Conservation (phyloP, 805 yeast genomes). For the Ogataea corticis region DNA sequence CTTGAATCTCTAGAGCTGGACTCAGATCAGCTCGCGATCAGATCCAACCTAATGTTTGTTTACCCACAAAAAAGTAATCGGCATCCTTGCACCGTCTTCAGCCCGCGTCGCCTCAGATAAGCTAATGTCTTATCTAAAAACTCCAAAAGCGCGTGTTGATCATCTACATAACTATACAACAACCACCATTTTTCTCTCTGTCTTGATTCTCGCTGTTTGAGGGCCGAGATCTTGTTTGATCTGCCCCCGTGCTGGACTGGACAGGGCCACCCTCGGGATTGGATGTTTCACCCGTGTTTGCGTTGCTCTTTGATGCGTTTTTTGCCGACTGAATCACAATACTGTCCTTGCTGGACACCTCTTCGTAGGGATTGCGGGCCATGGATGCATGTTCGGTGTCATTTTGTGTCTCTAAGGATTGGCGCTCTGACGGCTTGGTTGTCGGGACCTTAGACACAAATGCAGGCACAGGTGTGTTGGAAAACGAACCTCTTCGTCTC, state of each 20-base stretch:
- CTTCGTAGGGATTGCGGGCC: conserved; percentile 3
- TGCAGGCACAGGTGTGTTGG: conserved; percentile 30
- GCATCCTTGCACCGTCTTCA: background rate
- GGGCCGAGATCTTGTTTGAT: background rate
- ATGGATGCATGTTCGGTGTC: background rate
- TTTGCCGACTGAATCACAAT: background rate
- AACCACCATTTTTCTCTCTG: conserved; percentile 7
- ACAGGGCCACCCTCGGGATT: background rate
- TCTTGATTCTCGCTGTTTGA: background rate
- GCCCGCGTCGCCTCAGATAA: too few relatives aligned
- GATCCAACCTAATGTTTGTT: background rate
- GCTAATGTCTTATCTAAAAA: too few relatives aligned
- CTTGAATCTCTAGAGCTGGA: too few relatives aligned
- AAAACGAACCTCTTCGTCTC: conserved; percentile 26
- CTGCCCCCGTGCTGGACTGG: background rate
- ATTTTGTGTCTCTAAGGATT: background rate
- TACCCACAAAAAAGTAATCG: background rate
- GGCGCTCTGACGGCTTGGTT: background rate
- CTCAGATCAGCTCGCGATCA: too few relatives aligned
- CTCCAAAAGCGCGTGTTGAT: too few relatives aligned
- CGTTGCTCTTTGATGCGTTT: background rate
- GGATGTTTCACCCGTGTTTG: background rate
- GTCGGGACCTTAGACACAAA: conserved; percentile 11
- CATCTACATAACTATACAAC: conserved; percentile 19
- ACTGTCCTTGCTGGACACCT: conserved; percentile 8